These are phyloP conservation scores for Hamigera avellanea DNA, from an alignment of 495 filamentous ascomycete genomes.

Conservation along the genomic window DNA sequence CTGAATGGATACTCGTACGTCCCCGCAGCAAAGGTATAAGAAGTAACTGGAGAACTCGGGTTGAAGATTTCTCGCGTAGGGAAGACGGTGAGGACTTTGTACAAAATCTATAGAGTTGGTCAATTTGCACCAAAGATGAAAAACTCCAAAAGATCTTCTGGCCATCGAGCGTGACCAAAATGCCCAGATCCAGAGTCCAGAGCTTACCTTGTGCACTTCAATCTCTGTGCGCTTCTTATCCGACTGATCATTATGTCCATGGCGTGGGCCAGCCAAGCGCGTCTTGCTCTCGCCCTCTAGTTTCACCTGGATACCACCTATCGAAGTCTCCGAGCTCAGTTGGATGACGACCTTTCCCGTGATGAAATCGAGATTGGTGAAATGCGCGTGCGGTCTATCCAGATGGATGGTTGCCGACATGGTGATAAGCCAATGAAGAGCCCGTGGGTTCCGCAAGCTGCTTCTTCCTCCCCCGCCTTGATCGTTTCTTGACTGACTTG, in stretches of 20 bases:
- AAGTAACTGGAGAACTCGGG: constrained; percentile 26
- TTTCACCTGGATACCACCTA: constrained; percentile 80
- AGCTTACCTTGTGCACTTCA: constrained; percentile 66
- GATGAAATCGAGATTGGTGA: constrained; percentile 82
- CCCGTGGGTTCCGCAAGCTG: no score
- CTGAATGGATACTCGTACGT: constrained; percentile 80
- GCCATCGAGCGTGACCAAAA: background rate
- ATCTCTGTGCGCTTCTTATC: constrained; percentile 49
- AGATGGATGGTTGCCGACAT: constrained; percentile 76
- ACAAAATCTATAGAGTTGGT: constrained; percentile 43
- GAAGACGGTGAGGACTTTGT: constrained; percentile 53
- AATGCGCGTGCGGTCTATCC: constrained; percentile 61
- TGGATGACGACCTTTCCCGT: constrained; percentile 55
- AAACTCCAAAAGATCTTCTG: no score
- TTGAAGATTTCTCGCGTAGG: constrained; percentile 43
- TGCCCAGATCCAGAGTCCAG: background rate
- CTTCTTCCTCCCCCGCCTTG: no score
- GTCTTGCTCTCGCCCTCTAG: constrained; percentile 83
- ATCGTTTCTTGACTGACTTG: no score
- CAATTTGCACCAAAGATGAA: constrained; percentile 3
- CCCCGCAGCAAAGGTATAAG: constrained; percentile 60
- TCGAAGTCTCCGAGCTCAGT: constrained; percentile 49
- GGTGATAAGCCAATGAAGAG: constrained; percentile 10
- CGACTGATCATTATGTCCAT: constrained; percentile 47
- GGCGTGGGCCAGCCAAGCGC: constrained; percentile 39